These are phyloP conservation scores for Tylopilus rubrobrunneus DNA, from an alignment of 768 basidiomycete genomes.

Conservation along the genomic window DNA sequence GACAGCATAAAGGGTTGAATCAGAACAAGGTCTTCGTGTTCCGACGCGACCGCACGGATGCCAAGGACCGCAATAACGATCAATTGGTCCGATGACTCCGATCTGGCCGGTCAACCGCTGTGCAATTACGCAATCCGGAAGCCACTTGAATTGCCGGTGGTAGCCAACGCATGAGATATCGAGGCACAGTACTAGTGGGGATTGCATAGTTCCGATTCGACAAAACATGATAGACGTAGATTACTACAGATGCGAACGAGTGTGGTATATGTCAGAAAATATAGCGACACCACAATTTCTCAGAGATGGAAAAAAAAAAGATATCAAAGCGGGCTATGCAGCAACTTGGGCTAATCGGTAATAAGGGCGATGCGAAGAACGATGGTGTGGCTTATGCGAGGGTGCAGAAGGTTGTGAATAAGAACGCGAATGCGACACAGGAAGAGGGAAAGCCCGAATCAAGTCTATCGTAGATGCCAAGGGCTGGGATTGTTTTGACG, in stretches of 20 bases:
- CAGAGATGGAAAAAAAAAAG: not conserved
- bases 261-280: conserved; percentile 34
- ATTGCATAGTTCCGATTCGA: not conserved
- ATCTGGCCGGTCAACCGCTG: conserved; percentile 3
- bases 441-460: conserved; percentile 47
- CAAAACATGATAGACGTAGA: conserved; percentile 2
- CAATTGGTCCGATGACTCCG: not conserved
- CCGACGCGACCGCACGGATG: not conserved
- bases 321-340: conserved; percentile 15
- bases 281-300: conserved; percentile 29
- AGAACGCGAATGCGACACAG: conserved; percentile 31
- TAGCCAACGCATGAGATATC: not conserved
- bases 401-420: conserved; percentile 17
- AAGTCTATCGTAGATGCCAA: conserved; percentile 38
- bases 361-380: conserved; percentile 22
- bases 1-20: not conserved
- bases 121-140: not conserved
- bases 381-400: conserved; percentile 25
- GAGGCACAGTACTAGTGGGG: not conserved
- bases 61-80: not conserved
- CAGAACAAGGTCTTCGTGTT: not conserved
- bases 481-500: conserved; percentile 24
- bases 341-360: conserved; percentile 20
- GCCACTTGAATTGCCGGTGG: not conserved
- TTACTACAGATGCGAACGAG: conserved; percentile 9